phyloP scores from a whole-genome alignment of 1,284 basidiomycete genomes.

The Apiotrichum sp. region DNA sequence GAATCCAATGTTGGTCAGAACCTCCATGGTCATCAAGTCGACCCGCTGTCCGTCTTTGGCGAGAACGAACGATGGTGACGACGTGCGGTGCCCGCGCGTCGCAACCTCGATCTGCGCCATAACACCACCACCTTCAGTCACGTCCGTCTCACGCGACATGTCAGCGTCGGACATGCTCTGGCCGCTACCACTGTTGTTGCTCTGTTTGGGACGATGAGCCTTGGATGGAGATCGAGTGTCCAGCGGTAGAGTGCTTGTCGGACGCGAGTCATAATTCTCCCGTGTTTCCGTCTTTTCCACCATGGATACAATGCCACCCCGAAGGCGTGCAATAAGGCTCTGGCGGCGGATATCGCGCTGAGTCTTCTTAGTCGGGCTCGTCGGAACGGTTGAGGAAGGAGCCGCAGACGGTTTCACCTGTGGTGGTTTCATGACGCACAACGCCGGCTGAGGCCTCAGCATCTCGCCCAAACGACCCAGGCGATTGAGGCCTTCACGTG shows the following conservation, averaged over 20 bases:
- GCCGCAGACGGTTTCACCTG: neutral
- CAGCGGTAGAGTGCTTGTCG: no score
- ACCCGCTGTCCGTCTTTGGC: neutral
- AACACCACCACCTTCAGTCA: neutral
- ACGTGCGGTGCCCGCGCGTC: neutral
- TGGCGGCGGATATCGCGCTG: neutral
- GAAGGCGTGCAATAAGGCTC: conserved; percentile 8
- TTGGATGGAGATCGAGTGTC: neutral
- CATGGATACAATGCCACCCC: conserved; percentile 31
- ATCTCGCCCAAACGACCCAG: conserved; percentile 29
- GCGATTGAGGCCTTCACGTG: conserved; percentile 19
- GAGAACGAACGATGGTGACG: neutral
- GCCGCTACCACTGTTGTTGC: neutral
- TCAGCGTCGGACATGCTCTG: conserved; percentile 3
- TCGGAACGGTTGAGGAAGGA: no score
- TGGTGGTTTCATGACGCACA: conserved; percentile 23
- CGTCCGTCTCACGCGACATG: neutral
- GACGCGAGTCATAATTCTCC: no score
- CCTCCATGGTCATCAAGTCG: neutral
- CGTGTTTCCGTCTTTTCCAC: conserved; percentile 3
- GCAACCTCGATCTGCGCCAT: neutral
- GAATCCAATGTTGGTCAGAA: neutral
- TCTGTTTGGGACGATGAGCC: neutral
- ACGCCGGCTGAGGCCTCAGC: conserved; percentile 32
- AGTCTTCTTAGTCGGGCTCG: neutral